Percentiles rank a stretch among this genome's conserved stretches.
phyloP scores from a whole-genome alignment of 2,329 filamentous ascomycete genomes.

The Chaetomium olivaceum region DNA sequence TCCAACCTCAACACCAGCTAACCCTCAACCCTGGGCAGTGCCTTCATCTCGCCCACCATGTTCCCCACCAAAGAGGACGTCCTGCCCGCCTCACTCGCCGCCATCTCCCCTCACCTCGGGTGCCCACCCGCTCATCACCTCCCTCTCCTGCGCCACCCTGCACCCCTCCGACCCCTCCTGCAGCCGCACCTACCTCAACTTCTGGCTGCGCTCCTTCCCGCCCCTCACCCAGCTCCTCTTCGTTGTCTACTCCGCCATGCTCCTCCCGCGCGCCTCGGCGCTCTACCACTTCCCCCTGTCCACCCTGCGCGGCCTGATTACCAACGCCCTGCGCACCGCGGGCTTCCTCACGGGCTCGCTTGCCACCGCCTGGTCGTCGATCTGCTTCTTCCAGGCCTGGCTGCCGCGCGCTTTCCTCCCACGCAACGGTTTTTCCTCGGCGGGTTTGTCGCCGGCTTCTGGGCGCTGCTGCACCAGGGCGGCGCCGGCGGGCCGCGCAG shows the following conservation, averaged over 20 bases:
- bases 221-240: slow-evolving; percentile 75
- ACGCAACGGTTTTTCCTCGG: slow-evolving; percentile 88
- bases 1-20: neutral
- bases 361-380: slow-evolving; percentile 81
- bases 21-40: slow-evolving; percentile 52
- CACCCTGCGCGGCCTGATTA: slow-evolving; percentile 65
- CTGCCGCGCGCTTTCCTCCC: slow-evolving; percentile 74
- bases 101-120: slow-evolving; percentile 73
- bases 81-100: slow-evolving; percentile 64
- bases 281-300: slow-evolving; percentile 70
- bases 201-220: slow-evolving; percentile 83
- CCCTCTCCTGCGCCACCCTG: slow-evolving; percentile 83
- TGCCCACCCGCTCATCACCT: slow-evolving; percentile 83
- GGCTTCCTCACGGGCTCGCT: slow-evolving; percentile 81
- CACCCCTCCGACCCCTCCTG: slow-evolving; percentile 89
- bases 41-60: slow-evolving; percentile 81
- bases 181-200: slow-evolving; percentile 80
- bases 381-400: slow-evolving; percentile 83
- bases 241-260: slow-evolving; percentile 69
- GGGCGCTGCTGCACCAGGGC: slow-evolving; percentile 70
- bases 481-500: slow-evolving; percentile 41
- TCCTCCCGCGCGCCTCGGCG: slow-evolving; percentile 66
- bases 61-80: slow-evolving; percentile 70
- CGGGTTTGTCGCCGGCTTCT: slow-evolving; percentile 81
- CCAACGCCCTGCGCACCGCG: slow-evolving; percentile 70